Conservation (phyloP, 2,329 filamentous ascomycete species). For the Pseudogymnoascus sp. region DNA sequence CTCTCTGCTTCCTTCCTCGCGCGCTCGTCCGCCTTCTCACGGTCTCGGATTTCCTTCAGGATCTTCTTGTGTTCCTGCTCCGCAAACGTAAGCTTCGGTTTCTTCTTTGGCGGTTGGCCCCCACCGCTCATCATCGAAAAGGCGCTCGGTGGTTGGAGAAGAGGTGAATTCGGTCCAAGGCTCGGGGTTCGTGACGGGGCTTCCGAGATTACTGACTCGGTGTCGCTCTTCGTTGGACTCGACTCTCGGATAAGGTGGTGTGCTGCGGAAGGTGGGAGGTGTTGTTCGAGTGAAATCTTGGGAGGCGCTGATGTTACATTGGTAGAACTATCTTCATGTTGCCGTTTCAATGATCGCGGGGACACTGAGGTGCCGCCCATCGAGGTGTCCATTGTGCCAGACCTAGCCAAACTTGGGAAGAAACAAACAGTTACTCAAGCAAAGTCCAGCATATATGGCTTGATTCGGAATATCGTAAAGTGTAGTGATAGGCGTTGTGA, state of each 20-base stretch:
- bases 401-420: not conserved
- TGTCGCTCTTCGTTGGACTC: not conserved
- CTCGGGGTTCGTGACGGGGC: not conserved
- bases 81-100: constrained; percentile 4
- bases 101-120: not conserved
- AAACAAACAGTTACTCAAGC: not conserved
- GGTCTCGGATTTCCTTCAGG: constrained; percentile 17
- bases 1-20: constrained; percentile 27
- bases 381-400: not conserved
- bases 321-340: not conserved
- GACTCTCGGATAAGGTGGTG: not conserved
- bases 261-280: not conserved
- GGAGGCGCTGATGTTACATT: not conserved
- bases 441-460: not conserved
- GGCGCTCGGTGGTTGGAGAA: not conserved
- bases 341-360: not conserved
- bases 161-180: not conserved
- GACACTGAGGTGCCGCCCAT: not conserved
- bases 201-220: not conserved
- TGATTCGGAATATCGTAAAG: not conserved
- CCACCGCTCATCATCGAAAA: not conserved
- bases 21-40: constrained; percentile 31
- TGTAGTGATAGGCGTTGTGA: not conserved
- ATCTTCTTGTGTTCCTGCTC: constrained; percentile 28
- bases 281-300: not conserved